These are phyloP conservation scores for Chloranthus sessilifolius DNA, from an alignment of 164 flowering plant genomes.

Conservation along the genomic window DNA sequence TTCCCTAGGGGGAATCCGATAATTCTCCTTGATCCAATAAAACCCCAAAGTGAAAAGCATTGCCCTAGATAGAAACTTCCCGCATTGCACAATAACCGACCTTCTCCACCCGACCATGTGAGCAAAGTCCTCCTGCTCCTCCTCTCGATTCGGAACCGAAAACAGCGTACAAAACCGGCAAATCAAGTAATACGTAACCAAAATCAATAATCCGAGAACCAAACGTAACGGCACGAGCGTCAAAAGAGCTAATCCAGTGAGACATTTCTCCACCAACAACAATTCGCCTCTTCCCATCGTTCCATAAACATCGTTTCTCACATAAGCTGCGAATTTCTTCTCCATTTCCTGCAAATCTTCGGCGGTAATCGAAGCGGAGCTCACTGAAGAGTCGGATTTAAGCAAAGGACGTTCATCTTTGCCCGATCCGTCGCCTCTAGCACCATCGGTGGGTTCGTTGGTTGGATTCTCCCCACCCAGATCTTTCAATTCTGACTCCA, in stretches of 20 bases:
- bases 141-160: conserved; percentile 28
- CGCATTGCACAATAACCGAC: conserved; percentile 21
- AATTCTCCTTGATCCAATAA: conserved; percentile 26
- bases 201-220: conserved; percentile 31
- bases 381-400: conserved; percentile 23
- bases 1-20: not conserved
- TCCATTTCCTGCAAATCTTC: conserved; percentile 50
- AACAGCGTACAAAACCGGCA: conserved; percentile 55
- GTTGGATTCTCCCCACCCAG: conserved; percentile 14
- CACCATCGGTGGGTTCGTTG: conserved; percentile 10
- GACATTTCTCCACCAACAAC: conserved; percentile 58
- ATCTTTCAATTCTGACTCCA: conserved; percentile 51
- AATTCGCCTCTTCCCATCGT: conserved; percentile 84
- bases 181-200: conserved; percentile 26
- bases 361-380: conserved; percentile 6
- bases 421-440: conserved; percentile 16
- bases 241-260: conserved; percentile 48
- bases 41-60: conserved; percentile 29
- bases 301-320: conserved; percentile 76
- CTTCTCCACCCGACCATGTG: conserved; percentile 69
- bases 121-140: conserved; percentile 50
- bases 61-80: conserved; percentile 27
- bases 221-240: conserved; percentile 73
- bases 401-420: conserved; percentile 66
- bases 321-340: conserved; percentile 78